These are phyloP conservation scores for Ophiostoma tasmaniense DNA, from an alignment of 2,329 filamentous ascomycete species.

Conservation along the genomic window DNA sequence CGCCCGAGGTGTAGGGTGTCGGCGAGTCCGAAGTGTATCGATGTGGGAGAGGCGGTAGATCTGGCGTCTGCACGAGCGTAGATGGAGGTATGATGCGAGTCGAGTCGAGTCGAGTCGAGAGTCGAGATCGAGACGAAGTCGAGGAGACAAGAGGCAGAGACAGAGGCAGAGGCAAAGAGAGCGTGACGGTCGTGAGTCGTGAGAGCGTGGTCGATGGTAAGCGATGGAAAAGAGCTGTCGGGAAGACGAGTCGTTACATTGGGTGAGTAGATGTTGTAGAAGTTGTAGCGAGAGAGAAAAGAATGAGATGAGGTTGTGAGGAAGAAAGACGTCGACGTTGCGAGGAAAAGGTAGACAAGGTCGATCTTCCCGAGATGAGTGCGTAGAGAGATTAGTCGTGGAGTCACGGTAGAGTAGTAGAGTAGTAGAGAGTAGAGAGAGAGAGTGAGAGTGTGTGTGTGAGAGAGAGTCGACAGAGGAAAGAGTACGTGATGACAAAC, in stretches of 20 bases:
- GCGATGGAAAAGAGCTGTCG: not conserved
- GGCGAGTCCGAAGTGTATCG: not conserved
- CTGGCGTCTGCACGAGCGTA: no score
- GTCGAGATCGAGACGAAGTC: not conserved
- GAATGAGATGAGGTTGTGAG: no score
- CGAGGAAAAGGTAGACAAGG: not conserved
- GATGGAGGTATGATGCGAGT: no score
- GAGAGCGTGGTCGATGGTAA: not conserved
- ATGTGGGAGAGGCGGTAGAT: no score
- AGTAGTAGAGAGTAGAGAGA: slow-evolving; percentile 2
- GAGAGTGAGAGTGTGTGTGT: not conserved
- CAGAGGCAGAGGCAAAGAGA: not conserved
- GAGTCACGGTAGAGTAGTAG: not conserved
- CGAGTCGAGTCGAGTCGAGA: no score
- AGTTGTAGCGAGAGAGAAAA: not conserved
- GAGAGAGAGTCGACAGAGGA: not conserved
- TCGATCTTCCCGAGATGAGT: not conserved
- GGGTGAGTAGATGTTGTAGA: not conserved
- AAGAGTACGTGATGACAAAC: not conserved
- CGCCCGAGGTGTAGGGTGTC: not conserved
- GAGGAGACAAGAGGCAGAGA: not conserved
- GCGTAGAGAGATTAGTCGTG: not conserved
- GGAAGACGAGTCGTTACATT: not conserved
- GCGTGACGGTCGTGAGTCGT: not conserved
- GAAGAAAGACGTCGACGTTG: no score